phyloP scores from a whole-genome alignment of 2,329 filamentous ascomycete species.

The Paecilomyces dactylethromorphus region DNA sequence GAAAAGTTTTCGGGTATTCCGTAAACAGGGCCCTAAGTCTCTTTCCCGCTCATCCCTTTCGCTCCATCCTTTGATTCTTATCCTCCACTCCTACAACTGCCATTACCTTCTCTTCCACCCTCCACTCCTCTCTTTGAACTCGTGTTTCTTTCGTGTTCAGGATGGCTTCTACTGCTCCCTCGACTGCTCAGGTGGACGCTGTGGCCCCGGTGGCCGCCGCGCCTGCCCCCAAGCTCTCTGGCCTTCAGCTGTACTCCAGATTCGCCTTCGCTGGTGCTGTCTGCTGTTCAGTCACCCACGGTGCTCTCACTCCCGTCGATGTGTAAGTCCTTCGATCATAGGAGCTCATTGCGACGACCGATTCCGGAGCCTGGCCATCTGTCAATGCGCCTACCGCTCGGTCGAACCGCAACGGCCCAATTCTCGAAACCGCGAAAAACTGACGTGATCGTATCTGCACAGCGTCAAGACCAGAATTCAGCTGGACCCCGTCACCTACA shows the following conservation, averaged over 20 bases:
- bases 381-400: not conserved
- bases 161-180: slow-evolving; percentile 1
- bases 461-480: slow-evolving; percentile 96
- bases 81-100: slow-evolving; percentile 3
- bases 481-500: slow-evolving; percentile 84
- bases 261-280: slow-evolving; percentile 96
- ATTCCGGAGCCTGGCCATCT: not conserved
- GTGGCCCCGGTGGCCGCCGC: slow-evolving; percentile 14
- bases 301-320: slow-evolving; percentile 94
- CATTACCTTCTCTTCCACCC: slow-evolving; percentile 4
- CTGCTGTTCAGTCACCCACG: slow-evolving; percentile 98
- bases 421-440: slow-evolving; percentile 8
- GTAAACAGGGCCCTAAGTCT: not conserved
- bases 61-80: not conserved
- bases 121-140: slow-evolving; percentile 2
- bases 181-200: slow-evolving; percentile 13
- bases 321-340: slow-evolving; percentile 65
- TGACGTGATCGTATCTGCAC: slow-evolving; percentile 24
- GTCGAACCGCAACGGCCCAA: not conserved
- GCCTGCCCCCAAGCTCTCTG: slow-evolving; percentile 44
- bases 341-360: slow-evolving; percentile 1
- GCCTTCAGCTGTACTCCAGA: slow-evolving; percentile 77
- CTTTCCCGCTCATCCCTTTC: not conserved
- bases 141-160: not conserved
- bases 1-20: not conserved